A percentile compares a stretch with the other conserved stretches of the same genome.
Evolutionary conservation across 495 filamentous ascomycete species (phyloP).

Genomic region (Penicillium flavigenum): DNA sequence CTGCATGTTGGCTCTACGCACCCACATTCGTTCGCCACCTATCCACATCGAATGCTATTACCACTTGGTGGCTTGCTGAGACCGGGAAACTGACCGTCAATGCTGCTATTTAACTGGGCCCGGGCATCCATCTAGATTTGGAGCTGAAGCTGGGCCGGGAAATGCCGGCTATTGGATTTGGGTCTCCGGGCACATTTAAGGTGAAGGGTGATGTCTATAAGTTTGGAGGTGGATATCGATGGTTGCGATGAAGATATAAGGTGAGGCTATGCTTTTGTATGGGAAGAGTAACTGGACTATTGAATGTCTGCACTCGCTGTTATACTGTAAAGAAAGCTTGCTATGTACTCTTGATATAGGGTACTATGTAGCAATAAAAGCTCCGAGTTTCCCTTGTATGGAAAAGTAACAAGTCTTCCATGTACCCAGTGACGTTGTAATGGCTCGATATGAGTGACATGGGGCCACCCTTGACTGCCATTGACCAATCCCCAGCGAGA

Average conservation of each 20-base stretch:
- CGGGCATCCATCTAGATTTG: too few species aligned
- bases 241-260: neutral
- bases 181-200: too few species aligned
- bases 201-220: too few species aligned
- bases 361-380: neutral
- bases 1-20: neutral
- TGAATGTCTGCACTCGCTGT: neutral
- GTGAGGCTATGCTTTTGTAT: neutral
- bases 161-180: neutral
- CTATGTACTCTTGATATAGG: neutral
- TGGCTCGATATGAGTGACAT: neutral
- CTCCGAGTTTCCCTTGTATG: neutral
- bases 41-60: neutral
- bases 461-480: neutral
- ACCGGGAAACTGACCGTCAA: neutral
- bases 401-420: neutral
- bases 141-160: too few species aligned
- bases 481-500: neutral
- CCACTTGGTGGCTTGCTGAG: neutral
- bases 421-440: neutral
- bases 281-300: neutral
- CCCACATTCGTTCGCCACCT: neutral
- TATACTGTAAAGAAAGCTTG: neutral
- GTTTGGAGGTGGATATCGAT: neutral
- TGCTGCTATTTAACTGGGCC: too few species aligned